These are phyloP conservation scores for Dillenia suffruticosa DNA, from an alignment of 164 flowering plant genomes.

Conservation along the genomic window DNA sequence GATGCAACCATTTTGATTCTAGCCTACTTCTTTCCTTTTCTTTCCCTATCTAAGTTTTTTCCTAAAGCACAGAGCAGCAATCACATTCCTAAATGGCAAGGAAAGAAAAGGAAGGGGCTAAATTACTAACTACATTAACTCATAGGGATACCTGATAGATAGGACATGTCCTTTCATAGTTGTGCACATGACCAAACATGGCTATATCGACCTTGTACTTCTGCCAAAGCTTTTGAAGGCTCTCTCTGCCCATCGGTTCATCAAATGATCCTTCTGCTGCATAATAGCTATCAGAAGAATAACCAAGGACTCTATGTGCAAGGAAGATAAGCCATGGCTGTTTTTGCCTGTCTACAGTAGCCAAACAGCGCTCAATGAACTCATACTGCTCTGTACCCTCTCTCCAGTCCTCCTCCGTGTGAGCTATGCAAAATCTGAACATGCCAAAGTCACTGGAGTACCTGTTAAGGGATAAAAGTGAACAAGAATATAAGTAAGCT, in stretches of 20 bases:
- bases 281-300: conserved; percentile 8
- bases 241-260: conserved; percentile 25
- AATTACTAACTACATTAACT: too few relatives aligned
- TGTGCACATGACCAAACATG: conserved; percentile 82
- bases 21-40: too few relatives aligned
- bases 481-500: neutral
- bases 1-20: too few relatives aligned
- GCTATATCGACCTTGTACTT: conserved; percentile 34
- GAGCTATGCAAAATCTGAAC: conserved; percentile 21
- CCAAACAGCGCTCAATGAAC: conserved; percentile 17
- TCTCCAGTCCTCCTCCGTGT: conserved; percentile 21
- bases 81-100: too few relatives aligned
- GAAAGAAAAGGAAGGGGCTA: too few relatives aligned
- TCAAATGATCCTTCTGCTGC: conserved; percentile 13
- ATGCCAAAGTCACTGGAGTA: conserved; percentile 21
- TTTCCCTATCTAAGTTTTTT: too few relatives aligned
- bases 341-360: conserved; percentile 16
- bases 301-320: conserved; percentile 20
- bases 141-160: conserved; percentile 54
- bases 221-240: conserved; percentile 17
- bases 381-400: conserved; percentile 16
- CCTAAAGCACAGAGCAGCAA: too few relatives aligned
- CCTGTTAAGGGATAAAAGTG: neutral
- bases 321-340: conserved; percentile 22
- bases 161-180: conserved; percentile 85